Evolutionary conservation across 139 green algal genomes (phyloP), one percentile per base, ranked within the genome.

Genomic region (Microglena sp.): DNA sequence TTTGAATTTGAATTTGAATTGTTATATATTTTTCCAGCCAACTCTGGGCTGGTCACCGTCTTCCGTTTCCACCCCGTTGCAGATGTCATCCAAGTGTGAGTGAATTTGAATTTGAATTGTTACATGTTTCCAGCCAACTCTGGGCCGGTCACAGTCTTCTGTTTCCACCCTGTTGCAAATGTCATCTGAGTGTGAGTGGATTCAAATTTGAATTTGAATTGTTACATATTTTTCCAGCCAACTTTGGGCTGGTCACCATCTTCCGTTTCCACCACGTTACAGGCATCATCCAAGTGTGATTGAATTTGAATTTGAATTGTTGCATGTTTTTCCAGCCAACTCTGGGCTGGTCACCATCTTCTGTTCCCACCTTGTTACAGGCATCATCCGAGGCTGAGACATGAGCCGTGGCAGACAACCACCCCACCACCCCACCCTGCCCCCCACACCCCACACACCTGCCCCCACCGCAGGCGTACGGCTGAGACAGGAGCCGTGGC

Each of bases 161-260:
- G 95, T 45, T 67, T 95, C 15, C 68, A 81, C 35, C 89, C 89
- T 1, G 86, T 95, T 3, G 85, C 82, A 7, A 88, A 95, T 56
- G 75, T 95, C 15, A 69, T 95, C 27, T 70, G 88, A 45, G 78
- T 94, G 77, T 88, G 62, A 76, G 77, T 68, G 56, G 8, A 43
- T 29, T 11, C 18, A 36, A 18, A 18, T 50, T 24, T 50, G 40
- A 24, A 18, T 50, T 24, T 50, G 40, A n/a, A n/a, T n/a, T 11
- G 15, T 18, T 50, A 18, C 15, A 18, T 50, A 18, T n/a, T n/a
- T n/a, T n/a, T n/a, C n/a, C n/a, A n/a, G n/a, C n/a, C n/a, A n/a
- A n/a, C n/a, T n/a, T n/a, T n/a, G n/a, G n/a, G n/a, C n/a, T n/a
- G n/a, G n/a, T n/a, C n/a, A n/a, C n/a, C n/a, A n/a, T n/a, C n/a